Evolutionary conservation across 225 moss, liverwort and hornwort species (phyloP), one percentile per base, ranked within the genome.

Genomic region (Straminergon stramineum): DNA sequence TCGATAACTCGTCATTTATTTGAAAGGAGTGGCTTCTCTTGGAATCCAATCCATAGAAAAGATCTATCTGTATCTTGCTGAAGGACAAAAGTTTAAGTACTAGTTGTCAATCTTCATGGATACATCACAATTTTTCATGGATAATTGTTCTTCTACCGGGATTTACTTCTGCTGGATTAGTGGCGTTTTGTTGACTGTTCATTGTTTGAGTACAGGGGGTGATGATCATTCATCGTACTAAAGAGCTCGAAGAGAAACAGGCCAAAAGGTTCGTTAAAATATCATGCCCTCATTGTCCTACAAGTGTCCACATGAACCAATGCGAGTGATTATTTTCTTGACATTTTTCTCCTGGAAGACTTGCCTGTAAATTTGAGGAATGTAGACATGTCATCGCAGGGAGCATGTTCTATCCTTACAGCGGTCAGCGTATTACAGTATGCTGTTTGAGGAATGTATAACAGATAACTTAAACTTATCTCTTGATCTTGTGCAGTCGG

Each of bases 231-330:
- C 93, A 99, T 93, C 96, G 99, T 37, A 99, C 99, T 11, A 97
- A 96, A 93, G 99, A 99, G 26, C 96, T 97, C 69, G 99, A 99
- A 92, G 99, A 97, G 84, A 97, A 96, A 92, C 99, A 99, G 89
- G 94, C 96, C 82, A 97, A 97, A 90, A 99, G 99, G 99, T 99
- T 83, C n/a, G 86, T 88, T 82, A 27, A 43, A 67, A 34, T 81
- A 26, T 63, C 39, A 34, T 70, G 34, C 69, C 23, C 18, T 37
- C 32, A 62, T 78, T 87, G 37, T 64, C 75, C 43, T 45, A 53
- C 82, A 60, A 85, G 19, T 62, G 63, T 64, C 13, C 45, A 23
- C 37, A 58, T 64, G 11, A 51, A 77, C 11, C 31, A 52, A 79
- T 87, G 79, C 39, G 34, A 73, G 45, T 84, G 51, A 67, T 85